phyloP scores from a whole-genome alignment of 176 grass and related monocot species.

The Panicum miliaceum region DNA sequence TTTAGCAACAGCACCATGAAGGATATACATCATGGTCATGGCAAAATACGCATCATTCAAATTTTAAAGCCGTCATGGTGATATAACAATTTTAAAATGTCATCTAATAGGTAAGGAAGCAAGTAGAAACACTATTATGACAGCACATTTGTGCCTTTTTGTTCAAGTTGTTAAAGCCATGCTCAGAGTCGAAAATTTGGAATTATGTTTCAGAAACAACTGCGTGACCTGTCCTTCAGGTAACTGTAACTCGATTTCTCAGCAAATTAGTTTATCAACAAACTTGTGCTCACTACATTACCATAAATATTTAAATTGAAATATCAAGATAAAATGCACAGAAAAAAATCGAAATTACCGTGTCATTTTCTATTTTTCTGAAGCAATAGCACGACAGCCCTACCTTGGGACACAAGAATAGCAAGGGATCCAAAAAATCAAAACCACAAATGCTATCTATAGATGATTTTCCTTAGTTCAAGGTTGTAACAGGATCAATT shows the following conservation, averaged over 20 bases:
- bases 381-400: not conserved
- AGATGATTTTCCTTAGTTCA: not conserved
- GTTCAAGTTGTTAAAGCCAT: constrained; percentile 7
- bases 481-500: no score
- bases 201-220: constrained; percentile 7
- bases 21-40: not conserved
- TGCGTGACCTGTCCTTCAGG: not conserved
- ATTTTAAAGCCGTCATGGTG: not conserved
- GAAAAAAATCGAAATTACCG: not conserved
- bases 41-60: not conserved
- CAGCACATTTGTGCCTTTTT: not conserved
- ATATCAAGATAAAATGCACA: not conserved
- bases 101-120: not conserved
- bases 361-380: not conserved
- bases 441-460: constrained; percentile 1
- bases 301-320: not conserved
- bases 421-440: not conserved
- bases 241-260: constrained; percentile 5
- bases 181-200: not conserved
- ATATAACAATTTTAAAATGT: not conserved
- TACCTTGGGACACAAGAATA: not conserved
- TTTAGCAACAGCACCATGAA: not conserved
- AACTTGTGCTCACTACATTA: not conserved
- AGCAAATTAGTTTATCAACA: not conserved
- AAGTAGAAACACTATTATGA: constrained; percentile 8